Base-by-base conservation (phyloP, 2,329 filamentous ascomycete species). In the Rhinocladiella similis region DNA sequence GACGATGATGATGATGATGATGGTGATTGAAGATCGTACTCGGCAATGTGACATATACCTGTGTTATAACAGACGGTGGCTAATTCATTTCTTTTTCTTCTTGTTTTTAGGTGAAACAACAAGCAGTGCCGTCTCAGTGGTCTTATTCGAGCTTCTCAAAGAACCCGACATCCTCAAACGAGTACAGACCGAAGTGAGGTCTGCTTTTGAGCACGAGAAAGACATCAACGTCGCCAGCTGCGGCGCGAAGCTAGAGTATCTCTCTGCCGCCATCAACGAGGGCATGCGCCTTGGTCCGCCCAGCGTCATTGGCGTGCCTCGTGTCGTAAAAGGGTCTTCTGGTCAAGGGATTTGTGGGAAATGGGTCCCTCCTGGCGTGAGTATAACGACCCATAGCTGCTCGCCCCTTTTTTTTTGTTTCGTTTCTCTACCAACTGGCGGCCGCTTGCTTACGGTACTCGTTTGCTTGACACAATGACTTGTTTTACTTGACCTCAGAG, bases 31-130 rank as follows among this genome's bases (percentile, higher is more conserved):
- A n/a, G n/a, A n/a, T n/a, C n/a, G n/a, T n/a, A n/a, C n/a, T n/a
- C n/a, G n/a, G n/a, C n/a, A n/a, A n/a, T n/a, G n/a, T n/a, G n/a
- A n/a, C n/a, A n/a, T n/a, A n/a, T n/a, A n/a, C n/a, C n/a, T n/a
- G n/a, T n/a, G n/a, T n/a, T n/a, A n/a, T n/a, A n/a, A n/a, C n/a
- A n/a, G n/a, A n/a, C n/a, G n/a, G n/a, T n/a, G n/a, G n/a, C n/a
- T n/a, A n/a, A n/a, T n/a, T n/a, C n/a, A n/a, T n/a, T n/a, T n/a
- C n/a, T n/a, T n/a, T n/a, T n/a, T n/a, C n/a, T n/a, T n/a, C n/a
- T n/a, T n/a, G n/a, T n/a, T n/a, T n/a, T n/a, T 73, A 69, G 4
- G 22, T 25, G 76, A 79, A 53, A 80, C 77, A 0, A 79, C 75
- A 0, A 77, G 76, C 0, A 77, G 76, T 0, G 65, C 72, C 3